These are phyloP conservation scores for Misopates orontium DNA, from an alignment of 257 asterid species.

Conservation along the genomic window DNA sequence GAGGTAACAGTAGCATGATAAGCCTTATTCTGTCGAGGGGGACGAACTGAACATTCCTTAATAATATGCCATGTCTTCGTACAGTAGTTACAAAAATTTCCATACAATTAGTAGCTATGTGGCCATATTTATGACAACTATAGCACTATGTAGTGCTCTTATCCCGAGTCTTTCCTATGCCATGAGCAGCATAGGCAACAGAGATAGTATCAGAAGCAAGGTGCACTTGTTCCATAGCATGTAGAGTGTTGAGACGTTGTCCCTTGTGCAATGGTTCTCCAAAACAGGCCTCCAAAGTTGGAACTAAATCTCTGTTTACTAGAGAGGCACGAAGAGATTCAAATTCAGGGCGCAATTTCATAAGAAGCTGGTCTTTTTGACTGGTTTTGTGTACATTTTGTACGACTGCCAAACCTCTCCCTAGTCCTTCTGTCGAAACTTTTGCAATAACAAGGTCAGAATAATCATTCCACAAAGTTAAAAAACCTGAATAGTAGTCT, in stretches of 20 bases:
- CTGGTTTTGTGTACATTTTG: neutral
- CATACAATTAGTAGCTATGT: neutral
- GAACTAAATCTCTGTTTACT: slow-evolving; percentile 5
- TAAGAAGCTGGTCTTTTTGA: slow-evolving; percentile 13
- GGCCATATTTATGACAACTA: too few species aligned
- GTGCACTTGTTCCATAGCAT: neutral
- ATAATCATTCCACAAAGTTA: neutral
- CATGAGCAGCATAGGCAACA: slow-evolving; percentile 5
- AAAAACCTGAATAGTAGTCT: slow-evolving; percentile 1
- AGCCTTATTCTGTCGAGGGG: neutral
- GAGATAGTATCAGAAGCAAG: too few species aligned
- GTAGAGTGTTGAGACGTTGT: neutral
- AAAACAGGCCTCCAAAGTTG: slow-evolving; percentile 7
- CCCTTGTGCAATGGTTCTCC: slow-evolving; percentile 7
- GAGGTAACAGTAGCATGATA: neutral
- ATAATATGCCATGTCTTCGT: neutral
- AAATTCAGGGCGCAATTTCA: slow-evolving; percentile 5
- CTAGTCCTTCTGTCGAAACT: neutral
- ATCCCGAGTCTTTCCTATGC: neutral
- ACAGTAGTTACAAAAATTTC: slow-evolving; percentile 8
- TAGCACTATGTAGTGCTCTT: neutral
- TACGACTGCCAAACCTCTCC: neutral
- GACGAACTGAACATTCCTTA: neutral
- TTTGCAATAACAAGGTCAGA: neutral
- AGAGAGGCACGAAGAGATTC: slow-evolving; percentile 2